Conservation (phyloP, 768 basidiomycete genomes). For the Phanerochaete carnosa region DNA sequence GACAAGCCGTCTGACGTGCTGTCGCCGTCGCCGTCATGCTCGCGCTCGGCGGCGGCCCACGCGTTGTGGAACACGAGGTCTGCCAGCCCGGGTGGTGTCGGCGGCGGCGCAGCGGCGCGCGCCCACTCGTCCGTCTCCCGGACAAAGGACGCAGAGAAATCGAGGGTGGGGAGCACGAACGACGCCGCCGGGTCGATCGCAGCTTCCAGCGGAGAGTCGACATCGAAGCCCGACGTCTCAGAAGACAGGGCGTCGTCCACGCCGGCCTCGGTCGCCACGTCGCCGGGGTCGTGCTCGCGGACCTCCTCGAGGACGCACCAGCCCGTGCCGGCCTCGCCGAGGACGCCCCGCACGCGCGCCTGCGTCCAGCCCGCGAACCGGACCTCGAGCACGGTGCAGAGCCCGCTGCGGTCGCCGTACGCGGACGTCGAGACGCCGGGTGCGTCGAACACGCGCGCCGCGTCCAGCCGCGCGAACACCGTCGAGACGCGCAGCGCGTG, state of each 20-base stretch:
- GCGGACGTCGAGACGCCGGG: slow-evolving; percentile 55
- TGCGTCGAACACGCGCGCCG: slow-evolving; percentile 62
- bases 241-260: slow-evolving; percentile 26
- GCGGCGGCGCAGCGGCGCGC: slow-evolving; percentile 4
- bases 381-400: slow-evolving; percentile 65
- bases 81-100: slow-evolving; percentile 5
- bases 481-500: slow-evolving; percentile 66
- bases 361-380: slow-evolving; percentile 75
- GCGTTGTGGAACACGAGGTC: slow-evolving; percentile 24
- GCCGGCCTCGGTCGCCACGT: slow-evolving; percentile 4
- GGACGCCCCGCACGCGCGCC: slow-evolving; percentile 56
- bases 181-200: slow-evolving; percentile 58
- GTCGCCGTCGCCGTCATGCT: slow-evolving; percentile 2
- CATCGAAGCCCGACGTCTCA: too few relatives aligned
- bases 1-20: slow-evolving; percentile 11
- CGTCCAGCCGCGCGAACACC: slow-evolving; percentile 69
- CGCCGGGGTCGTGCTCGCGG: slow-evolving; percentile 17
- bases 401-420: slow-evolving; percentile 52
- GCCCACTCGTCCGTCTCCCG: slow-evolving; percentile 15
- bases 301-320: slow-evolving; percentile 76
- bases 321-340: slow-evolving; percentile 68
- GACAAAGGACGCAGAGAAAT: slow-evolving; percentile 56
- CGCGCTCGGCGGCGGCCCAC: slow-evolving; percentile 16
- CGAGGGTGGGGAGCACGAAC: slow-evolving; percentile 74
- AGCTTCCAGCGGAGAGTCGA: slow-evolving; percentile 8